A percentile compares a stretch with the other conserved stretches of the same genome.
Conservation (phyloP, 495 filamentous ascomycete genomes). For the Opeltia flavorubescens region DNA sequence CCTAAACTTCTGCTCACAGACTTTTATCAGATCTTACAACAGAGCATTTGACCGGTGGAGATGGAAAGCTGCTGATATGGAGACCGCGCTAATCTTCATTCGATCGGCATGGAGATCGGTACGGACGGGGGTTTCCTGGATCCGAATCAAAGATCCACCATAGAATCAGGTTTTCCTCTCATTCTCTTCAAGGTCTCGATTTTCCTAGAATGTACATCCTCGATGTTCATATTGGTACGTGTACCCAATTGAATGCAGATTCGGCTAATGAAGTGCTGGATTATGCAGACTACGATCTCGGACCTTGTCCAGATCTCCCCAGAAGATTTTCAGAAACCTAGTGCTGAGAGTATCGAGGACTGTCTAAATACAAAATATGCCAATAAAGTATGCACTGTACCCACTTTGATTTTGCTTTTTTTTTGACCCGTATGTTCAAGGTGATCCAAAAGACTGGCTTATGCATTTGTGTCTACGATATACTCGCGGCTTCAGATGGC, state of each 20-base stretch:
- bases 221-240: conserved; percentile 41
- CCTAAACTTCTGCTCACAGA: not conserved
- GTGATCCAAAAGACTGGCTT: conserved; percentile 72
- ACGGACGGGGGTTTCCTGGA: no score
- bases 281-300: conserved; percentile 49
- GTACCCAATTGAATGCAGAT: conserved; percentile 18
- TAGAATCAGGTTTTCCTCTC: no score
- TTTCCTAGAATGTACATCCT: not conserved
- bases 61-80: no score
- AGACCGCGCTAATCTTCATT: no score
- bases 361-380: conserved; percentile 92
- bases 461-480: conserved; percentile 80
- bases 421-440: conserved; percentile 19
- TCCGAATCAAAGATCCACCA: no score
- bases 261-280: not conserved
- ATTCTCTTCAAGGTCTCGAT: not conserved
- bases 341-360: conserved; percentile 70
- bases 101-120: no score
- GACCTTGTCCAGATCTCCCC: conserved; percentile 87
- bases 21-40: not conserved
- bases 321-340: conserved; percentile 68
- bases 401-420: conserved; percentile 21
- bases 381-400: conserved; percentile 52
- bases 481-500: conserved; percentile 77
- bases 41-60: no score